Evolutionary conservation across 2,329 filamentous ascomycete genomes (phyloP), one percentile per base, ranked within the genome.

Genomic region (Diaporthe aspalathi): DNA sequence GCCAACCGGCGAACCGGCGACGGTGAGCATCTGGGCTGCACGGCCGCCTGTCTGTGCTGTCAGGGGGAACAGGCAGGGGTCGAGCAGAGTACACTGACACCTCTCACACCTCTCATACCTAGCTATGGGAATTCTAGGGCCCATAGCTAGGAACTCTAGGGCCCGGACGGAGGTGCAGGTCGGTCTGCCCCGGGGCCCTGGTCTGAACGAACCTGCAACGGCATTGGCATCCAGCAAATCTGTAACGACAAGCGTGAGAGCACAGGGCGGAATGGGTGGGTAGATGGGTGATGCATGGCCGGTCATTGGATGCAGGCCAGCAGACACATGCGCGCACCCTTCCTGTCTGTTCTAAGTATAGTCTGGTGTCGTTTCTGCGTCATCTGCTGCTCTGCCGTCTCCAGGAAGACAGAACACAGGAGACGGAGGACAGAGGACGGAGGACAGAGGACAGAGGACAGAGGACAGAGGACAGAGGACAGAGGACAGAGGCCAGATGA

Each of bases 181-280:
- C 57, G 20, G 20, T 11, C 4, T 35, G 9, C 9, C 5, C 32
- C 9, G 32, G 9, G 5, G 57, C 57, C 43, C 24, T 22, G 60
- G n/a, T n/a, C 20, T 50, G 45, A n/a, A n/a, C n/a, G n/a, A n/a
- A 20, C 35, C 60, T 65, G 60, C 43, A 50, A 50, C 29, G 49
- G 60, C 35, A 43, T 38, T 38, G 22, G 35, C 27, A 35, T 9
- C 45, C 22, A 17, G 45, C 62, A 57, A n/a, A 50, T 54, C 70
- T 71, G 70, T 71, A 71, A 71, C 70, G 65, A 14, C 54, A 60
- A 57, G 53, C 53, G 70, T 62, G 27, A 68, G 63, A 56, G 52
- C 62, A n/a, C n/a, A n/a, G 6, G 57, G n/a, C 40, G 40, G 40
- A 35, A 63, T 27, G n/a, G 40, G 57, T 62, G 57, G 57, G 9